Evolutionary conservation across 2,329 filamentous ascomycete species (phyloP).

Genomic region (Paecilomyces dactylethromorphus): DNA sequence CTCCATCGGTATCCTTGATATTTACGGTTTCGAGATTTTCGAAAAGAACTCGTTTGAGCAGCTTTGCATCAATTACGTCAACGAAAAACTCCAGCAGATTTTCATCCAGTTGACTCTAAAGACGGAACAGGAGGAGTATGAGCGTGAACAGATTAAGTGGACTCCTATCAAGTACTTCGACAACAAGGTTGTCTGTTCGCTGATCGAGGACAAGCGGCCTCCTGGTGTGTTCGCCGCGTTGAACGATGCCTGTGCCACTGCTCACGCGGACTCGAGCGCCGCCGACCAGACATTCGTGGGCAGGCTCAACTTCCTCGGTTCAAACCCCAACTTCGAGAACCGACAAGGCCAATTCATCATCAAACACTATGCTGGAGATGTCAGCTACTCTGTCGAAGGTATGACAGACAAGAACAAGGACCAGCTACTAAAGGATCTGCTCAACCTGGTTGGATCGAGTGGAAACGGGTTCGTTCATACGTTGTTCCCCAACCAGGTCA

Average conservation of each 20-base stretch:
- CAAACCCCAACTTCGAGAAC: conserved; percentile 82
- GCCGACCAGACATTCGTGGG: conserved; percentile 96
- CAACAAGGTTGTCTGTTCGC: conserved; percentile 96
- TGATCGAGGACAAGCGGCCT: conserved; percentile 88
- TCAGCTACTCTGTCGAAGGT: conserved; percentile 86
- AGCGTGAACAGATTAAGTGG: conserved; percentile 89
- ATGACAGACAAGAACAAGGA: conserved; percentile 99
- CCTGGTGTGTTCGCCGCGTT: conserved; percentile 90
- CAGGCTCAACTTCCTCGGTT: conserved; percentile 77
- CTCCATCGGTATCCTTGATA: conserved; percentile 94
- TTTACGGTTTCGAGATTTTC: conserved; percentile 99
- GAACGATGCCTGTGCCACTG: conserved; percentile 98
- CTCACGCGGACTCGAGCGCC: conserved; percentile 87
- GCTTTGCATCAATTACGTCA: conserved; percentile 99
- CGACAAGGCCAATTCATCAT: conserved; percentile 95
- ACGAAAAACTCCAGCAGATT: conserved; percentile 98
- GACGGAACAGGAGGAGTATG: conserved; percentile 93
- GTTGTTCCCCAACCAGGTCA: conserved; percentile 85
- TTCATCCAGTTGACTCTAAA: conserved; percentile 97
- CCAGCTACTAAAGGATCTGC: conserved; percentile 84
- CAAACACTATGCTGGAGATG: conserved; percentile 97
- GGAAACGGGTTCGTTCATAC: conserved; percentile 79
- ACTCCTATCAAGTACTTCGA: conserved; percentile 99
- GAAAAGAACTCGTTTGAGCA: conserved; percentile 99
- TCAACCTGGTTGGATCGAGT: conserved; percentile 79